Conservation (phyloP, 139 green algal genomes). For the Chlorella sp. region DNA sequence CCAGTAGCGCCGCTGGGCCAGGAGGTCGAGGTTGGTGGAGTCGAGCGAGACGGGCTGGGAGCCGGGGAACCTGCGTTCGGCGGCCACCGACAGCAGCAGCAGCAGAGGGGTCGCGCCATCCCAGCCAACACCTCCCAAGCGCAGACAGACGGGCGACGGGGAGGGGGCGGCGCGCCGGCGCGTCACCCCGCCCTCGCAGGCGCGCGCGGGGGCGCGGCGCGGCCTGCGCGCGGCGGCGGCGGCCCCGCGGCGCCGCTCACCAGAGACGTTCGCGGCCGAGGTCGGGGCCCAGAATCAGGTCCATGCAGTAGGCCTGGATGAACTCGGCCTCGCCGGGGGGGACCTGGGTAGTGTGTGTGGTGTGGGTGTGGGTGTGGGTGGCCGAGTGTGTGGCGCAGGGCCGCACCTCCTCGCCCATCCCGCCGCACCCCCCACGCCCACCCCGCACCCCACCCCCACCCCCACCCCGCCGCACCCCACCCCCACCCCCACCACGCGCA, state of each 20-base stretch:
- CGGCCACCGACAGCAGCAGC: too few relatives aligned
- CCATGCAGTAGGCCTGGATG: conserved; percentile 33
- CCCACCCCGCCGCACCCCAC: neutral
- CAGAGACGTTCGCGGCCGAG: conserved; percentile 4
- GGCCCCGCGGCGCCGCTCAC: too few relatives aligned
- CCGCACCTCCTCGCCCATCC: neutral
- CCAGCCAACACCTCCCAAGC: too few relatives aligned
- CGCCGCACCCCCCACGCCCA: neutral
- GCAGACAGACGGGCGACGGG: too few relatives aligned
- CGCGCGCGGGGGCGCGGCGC: too few relatives aligned
- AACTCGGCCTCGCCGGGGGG: conserved; percentile 63
- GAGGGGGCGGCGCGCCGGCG: too few relatives aligned
- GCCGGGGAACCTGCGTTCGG: conserved; percentile 71
- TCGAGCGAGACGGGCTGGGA: conserved; percentile 93
- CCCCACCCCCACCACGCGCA: conserved; percentile 30
- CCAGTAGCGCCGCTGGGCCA: conserved; percentile 47
- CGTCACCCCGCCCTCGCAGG: too few relatives aligned
- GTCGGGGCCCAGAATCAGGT: conserved; percentile 21
- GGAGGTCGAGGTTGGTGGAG: conserved; percentile 63
- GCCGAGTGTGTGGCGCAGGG: neutral
- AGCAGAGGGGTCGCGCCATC: too few relatives aligned
- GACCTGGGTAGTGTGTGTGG: too few relatives aligned
- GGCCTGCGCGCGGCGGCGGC: too few relatives aligned
- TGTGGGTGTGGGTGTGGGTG: too few relatives aligned
- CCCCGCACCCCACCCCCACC: conserved; percentile 37